A percentile compares a stretch with the other conserved stretches of the same genome.
phyloP scores from a whole-genome alignment of 1,139 yeast species.

The Suhomyces atakaporum region DNA sequence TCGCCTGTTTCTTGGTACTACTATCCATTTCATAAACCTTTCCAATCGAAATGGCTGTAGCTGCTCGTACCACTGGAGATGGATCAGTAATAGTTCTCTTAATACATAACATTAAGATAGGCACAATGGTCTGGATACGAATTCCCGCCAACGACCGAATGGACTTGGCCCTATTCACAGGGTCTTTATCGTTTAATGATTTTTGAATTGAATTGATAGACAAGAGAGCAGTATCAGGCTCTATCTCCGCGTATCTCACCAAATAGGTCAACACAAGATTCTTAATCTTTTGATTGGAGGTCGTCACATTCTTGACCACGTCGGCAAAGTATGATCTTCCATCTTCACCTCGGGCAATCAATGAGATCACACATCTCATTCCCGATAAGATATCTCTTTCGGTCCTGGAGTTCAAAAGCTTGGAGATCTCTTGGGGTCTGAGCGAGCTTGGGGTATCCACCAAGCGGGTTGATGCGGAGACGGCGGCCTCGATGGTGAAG shows the following conservation, averaged over 20 bases:
- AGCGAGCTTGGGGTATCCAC: conserved; percentile 58
- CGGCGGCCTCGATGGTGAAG: conserved; percentile 79
- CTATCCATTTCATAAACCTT: conserved; percentile 55
- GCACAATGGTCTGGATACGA: conserved; percentile 74
- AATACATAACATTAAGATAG: conserved; percentile 74
- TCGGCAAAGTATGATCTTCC: conserved; percentile 74
- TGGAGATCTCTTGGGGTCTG: conserved; percentile 64
- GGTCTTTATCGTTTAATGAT: conserved; percentile 67
- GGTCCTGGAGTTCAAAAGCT: conserved; percentile 64
- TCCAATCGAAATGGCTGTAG: conserved; percentile 76
- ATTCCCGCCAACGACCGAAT: conserved; percentile 81
- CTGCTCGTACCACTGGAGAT: conserved; percentile 74
- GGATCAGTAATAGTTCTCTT: conserved; percentile 70
- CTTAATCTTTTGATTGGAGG: conserved; percentile 66
- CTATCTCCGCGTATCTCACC: conserved; percentile 75
- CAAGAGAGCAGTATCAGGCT: conserved; percentile 84
- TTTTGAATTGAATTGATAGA: conserved; percentile 93
- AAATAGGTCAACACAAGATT: conserved; percentile 79
- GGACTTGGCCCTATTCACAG: conserved; percentile 70
- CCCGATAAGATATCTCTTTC: conserved; percentile 77
- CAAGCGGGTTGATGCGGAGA: conserved; percentile 67
- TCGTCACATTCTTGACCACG: conserved; percentile 85
- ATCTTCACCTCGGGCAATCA: conserved; percentile 66
- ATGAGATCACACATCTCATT: conserved; percentile 70
- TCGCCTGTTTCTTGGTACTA: conserved; percentile 36